Conservation (phyloP, 352 stramenopile species). For the Phytophthora quininea region DNA sequence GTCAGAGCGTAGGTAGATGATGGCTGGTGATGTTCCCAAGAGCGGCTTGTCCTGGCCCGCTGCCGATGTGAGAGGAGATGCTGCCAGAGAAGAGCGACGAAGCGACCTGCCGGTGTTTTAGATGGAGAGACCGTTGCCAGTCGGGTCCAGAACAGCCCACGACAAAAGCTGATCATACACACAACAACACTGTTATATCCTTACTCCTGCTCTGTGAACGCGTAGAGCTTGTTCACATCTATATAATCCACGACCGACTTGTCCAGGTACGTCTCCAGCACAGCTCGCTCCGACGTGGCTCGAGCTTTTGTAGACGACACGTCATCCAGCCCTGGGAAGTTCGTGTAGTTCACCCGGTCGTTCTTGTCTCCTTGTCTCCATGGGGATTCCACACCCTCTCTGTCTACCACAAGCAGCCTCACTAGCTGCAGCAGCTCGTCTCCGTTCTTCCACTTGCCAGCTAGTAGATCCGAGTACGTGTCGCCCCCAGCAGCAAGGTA, state of each 20-base stretch:
- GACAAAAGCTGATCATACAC: constrained; percentile 9
- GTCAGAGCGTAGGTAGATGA: constrained; percentile 28
- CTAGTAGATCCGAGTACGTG: constrained; percentile 81
- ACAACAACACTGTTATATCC: constrained; percentile 13
- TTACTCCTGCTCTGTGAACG: constrained; percentile 44
- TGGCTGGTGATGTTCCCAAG: background rate
- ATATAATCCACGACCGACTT: constrained; percentile 82
- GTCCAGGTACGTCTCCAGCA: constrained; percentile 54
- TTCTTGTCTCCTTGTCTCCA: constrained; percentile 28
- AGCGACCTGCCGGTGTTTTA: constrained; percentile 29
- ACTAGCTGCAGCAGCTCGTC: constrained; percentile 74
- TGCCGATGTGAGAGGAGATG: constrained; percentile 35
- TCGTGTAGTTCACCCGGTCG: constrained; percentile 51
- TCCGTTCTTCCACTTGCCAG: constrained; percentile 88
- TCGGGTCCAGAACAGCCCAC: constrained; percentile 24
- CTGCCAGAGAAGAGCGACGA: constrained; percentile 28
- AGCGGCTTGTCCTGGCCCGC: constrained; percentile 25
- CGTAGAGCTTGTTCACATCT: constrained; percentile 71
- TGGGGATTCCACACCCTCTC: constrained; percentile 55
- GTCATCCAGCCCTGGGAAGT: constrained; percentile 66
- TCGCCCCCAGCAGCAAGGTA: constrained; percentile 80
- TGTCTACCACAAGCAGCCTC: constrained; percentile 74
- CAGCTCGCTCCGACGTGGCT: constrained; percentile 32
- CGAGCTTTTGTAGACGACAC: constrained; percentile 79
- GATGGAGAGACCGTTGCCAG: constrained; percentile 27